These are phyloP conservation scores for Lipomyces anomalus DNA, from an alignment of 805 yeast species.

Conservation along the genomic window DNA sequence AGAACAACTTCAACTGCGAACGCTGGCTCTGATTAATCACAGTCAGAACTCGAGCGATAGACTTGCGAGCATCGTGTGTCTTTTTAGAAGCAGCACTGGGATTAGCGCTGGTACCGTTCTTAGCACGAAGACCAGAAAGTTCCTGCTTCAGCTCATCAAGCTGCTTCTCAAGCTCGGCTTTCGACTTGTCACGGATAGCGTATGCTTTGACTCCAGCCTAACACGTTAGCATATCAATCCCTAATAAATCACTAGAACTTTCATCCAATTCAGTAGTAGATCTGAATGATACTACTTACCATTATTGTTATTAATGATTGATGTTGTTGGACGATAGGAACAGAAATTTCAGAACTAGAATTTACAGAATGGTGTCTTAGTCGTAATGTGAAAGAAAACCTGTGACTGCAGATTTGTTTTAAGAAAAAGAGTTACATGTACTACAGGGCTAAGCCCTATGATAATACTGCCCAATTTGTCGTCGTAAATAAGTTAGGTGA, in stretches of 20 bases:
- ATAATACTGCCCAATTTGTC: no score
- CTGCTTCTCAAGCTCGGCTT: slow-evolving; percentile 92
- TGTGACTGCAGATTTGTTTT: no score
- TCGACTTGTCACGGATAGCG: slow-evolving; percentile 95
- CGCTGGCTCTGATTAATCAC: slow-evolving; percentile 96
- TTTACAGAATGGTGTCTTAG: no score
- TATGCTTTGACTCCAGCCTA: slow-evolving; percentile 59
- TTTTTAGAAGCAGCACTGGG: slow-evolving; percentile 55
- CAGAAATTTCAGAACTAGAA: no score
- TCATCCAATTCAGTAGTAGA: no score
- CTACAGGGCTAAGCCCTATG: no score
- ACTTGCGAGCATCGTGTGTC: slow-evolving; percentile 89
- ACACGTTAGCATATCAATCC: background rate
- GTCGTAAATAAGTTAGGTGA: no score
- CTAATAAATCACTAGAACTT: background rate
- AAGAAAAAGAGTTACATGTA: no score
- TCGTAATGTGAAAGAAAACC: no score
- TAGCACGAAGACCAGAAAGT: slow-evolving; percentile 92
- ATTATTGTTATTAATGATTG: no score
- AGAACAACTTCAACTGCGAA: slow-evolving; percentile 88
- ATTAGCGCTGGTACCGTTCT: slow-evolving; percentile 86
- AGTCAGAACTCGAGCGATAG: slow-evolving; percentile 97
- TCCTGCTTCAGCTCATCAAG: slow-evolving; percentile 95
- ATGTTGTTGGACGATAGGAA: no score
- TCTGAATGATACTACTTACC: no score